Evolutionary conservation across 148 eudicot genomes (phyloP).

Genomic region (Amaranthus hypochondriacus): DNA sequence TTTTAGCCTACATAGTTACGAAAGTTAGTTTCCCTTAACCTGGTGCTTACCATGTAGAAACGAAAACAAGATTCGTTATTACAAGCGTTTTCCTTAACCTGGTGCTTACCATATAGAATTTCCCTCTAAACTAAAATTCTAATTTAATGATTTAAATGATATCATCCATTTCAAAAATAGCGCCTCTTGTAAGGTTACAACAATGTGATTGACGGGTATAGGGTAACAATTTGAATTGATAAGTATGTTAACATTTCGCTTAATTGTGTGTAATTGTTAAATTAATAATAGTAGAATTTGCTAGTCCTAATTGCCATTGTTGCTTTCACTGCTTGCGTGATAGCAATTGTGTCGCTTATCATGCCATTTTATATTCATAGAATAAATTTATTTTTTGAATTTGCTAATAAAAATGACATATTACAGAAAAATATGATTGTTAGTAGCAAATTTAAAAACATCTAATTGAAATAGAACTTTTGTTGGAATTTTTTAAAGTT

Average conservation of each 20-base stretch:
- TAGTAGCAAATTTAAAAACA: too few species aligned
- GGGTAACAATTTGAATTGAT: not conserved
- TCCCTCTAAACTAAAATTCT: not conserved
- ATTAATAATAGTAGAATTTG: not conserved
- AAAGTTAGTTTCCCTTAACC: too few species aligned
- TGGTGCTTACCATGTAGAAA: too few species aligned
- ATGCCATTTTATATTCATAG: not conserved
- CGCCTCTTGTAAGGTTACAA: not conserved
- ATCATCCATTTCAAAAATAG: not conserved
- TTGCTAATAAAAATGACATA: too few species aligned
- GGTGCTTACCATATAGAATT: too few species aligned
- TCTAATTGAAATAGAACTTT: too few species aligned
- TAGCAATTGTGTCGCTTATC: not conserved
- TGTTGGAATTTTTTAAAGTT: too few species aligned
- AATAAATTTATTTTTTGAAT: not conserved
- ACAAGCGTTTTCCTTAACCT: too few species aligned
- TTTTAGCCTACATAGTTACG: not conserved
- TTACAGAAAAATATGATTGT: too few species aligned
- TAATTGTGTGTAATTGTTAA: not conserved
- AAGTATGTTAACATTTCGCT: not conserved
- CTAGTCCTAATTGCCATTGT: not conserved
- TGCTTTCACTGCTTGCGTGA: conserved; percentile 11
- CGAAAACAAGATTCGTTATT: too few species aligned
- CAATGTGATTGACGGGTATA: not conserved
- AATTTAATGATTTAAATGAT: not conserved